Conservation (phyloP, 129 eudicot genomes). For the Smallanthus sonchifolius region DNA sequence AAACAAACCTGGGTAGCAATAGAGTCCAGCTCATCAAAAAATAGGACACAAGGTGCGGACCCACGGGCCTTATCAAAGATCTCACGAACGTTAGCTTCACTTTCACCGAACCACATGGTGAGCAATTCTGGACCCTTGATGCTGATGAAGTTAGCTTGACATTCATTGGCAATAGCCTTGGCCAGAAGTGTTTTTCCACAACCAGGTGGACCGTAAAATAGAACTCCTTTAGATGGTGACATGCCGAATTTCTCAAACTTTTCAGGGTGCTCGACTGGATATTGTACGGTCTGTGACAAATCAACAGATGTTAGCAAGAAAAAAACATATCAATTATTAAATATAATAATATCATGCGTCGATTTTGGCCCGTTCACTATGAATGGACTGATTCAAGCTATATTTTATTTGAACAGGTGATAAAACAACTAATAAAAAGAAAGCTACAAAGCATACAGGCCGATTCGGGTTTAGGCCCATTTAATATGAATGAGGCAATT, state of each 20-base stretch:
- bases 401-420: neutral
- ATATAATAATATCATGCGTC: neutral
- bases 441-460: neutral
- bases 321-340: neutral
- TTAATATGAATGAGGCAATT: too few species aligned
- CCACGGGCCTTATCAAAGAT: constrained; percentile 95
- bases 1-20: constrained; percentile 89
- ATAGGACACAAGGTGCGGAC: constrained; percentile 93
- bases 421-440: neutral
- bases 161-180: constrained; percentile 95
- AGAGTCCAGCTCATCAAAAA: constrained; percentile 91
- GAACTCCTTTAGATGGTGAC: constrained; percentile 98
- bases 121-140: constrained; percentile 92
- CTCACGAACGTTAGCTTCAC: constrained; percentile 95
- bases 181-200: constrained; percentile 95
- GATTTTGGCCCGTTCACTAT: neutral
- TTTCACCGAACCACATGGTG: constrained; percentile 99
- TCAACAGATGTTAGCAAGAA: neutral
- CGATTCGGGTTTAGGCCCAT: too few species aligned
- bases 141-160: constrained; percentile 92
- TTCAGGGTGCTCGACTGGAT: constrained; percentile 99
- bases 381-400: neutral
- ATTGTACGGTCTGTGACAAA: constrained; percentile 72
- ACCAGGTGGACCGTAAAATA: constrained; percentile 97
- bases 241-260: constrained; percentile 94